These are phyloP conservation scores for Skeletonema potamos DNA, from an alignment of 108 stramenopile genomes.

Conservation along the genomic window DNA sequence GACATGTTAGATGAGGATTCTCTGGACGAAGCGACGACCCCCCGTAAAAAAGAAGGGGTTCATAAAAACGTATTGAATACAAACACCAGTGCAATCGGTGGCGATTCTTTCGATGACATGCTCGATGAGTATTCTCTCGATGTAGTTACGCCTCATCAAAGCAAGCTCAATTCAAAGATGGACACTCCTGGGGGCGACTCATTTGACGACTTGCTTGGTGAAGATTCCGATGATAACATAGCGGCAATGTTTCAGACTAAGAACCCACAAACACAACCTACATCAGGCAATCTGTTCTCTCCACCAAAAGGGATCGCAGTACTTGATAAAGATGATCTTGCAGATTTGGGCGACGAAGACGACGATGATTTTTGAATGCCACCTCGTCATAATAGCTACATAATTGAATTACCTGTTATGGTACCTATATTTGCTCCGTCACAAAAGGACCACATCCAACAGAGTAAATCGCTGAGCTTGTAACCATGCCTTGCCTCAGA, in stretches of 20 bases:
- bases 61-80: not conserved
- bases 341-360: not conserved
- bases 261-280: too few species aligned
- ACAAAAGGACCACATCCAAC: constrained; percentile 13
- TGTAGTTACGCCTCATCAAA: not conserved
- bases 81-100: not conserved
- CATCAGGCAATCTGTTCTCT: not conserved
- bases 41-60: not conserved
- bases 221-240: constrained; percentile 5
- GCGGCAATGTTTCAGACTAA: not conserved
- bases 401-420: not conserved
- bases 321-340: constrained; percentile 9
- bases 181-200: constrained; percentile 3
- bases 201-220: constrained; percentile 15
- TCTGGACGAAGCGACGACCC: not conserved
- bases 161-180: not conserved
- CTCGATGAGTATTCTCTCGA: not conserved
- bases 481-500: not conserved
- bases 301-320: not conserved
- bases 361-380: not conserved
- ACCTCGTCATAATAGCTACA: not conserved
- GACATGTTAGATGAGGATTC: not conserved
- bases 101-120: not conserved
- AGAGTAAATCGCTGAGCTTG: not conserved
- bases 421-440: not conserved